Base-by-base conservation (phyloP, 805 yeast species). In the Yamadazyma kitorensis region DNA sequence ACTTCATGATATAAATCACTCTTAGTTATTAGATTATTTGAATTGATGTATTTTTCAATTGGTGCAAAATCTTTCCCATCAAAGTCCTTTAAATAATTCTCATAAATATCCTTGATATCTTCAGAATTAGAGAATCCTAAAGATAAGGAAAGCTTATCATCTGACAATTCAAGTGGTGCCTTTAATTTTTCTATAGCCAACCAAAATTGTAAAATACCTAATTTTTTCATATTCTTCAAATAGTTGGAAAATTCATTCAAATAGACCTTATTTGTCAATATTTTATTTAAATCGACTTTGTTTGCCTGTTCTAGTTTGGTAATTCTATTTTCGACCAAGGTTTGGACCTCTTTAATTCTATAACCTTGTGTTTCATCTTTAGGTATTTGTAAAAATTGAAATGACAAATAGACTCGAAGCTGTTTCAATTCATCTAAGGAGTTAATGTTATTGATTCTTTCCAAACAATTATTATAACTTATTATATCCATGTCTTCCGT, bases 121-220 rank as follows among this genome's bases (percentile, higher is more conserved):
- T 72, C 76, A 3, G 64, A 55, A 31, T 72, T 76, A 0, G 74
- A 55, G 31, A 71, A 59, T 36, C 70, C 76, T 10, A 64, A 47
- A 2, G 65, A 60, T 4, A 68, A 40, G 1, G 65, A 48, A 39
- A 72, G 51, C 24, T 45, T 56, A 31, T 55, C 51, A 15, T 47
- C 52, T 27, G 52, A 50, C 10, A 40, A 24, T 41, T 80, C 86
- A 12, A 88, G 55, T 0, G 96, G 95, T 31, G 83, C 83, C 46
- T 78, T 76, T 24, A 86, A 70, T 0, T 73, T 66, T 40, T 86
- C 83, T 2, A 86, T 81, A 2, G 75, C 70, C 4, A 73, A 52
- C 86, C 88, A 84, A 40, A 77, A 78, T 27, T 79, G 80, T 4
- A 86, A 49, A 18, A 79, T 50, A 0, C 41, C 27, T 6, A 18